Evolutionary conservation across 2,329 filamentous ascomycete genomes (phyloP).

Genomic region (Cercospora beticola): DNA sequence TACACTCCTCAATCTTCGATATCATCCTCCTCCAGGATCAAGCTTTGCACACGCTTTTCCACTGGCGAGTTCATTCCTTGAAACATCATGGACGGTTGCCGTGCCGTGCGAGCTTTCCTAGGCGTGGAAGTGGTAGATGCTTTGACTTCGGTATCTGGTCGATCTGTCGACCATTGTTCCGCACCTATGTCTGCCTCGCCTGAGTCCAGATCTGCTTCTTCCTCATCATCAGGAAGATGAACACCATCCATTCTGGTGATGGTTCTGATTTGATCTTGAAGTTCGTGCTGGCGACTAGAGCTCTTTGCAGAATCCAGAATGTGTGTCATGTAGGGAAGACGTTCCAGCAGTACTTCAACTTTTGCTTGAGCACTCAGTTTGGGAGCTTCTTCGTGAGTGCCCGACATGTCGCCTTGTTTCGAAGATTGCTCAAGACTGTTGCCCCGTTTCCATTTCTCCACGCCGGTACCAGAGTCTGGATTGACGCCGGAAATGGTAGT

Average conservation of each 20-base stretch:
- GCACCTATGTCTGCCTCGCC: conserved; percentile 20
- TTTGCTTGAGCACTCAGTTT: conserved; percentile 52
- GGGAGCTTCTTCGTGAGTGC: neutral
- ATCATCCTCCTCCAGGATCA: conserved; percentile 51
- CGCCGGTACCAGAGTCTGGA: conserved; percentile 6
- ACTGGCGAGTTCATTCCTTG: conserved; percentile 28
- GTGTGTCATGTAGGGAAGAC: conserved; percentile 78
- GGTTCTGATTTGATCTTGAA: conserved; percentile 65
- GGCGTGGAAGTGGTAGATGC: conserved; percentile 7
- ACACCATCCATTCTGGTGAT: conserved; percentile 58
- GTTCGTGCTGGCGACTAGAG: conserved; percentile 25
- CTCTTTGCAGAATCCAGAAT: conserved; percentile 50
- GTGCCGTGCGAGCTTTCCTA: conserved; percentile 13
- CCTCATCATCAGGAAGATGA: conserved; percentile 22
- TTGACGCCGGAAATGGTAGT: conserved; percentile 49
- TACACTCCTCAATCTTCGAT: conserved; percentile 44
- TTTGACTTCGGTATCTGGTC: conserved; percentile 33
- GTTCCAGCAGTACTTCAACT: conserved; percentile 75
- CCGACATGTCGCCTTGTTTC: neutral
- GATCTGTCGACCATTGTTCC: conserved; percentile 48
- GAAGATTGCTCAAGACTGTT: neutral
- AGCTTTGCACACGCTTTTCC: conserved; percentile 35
- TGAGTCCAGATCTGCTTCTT: conserved; percentile 34
- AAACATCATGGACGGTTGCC: conserved; percentile 20
- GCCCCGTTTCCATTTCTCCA: conserved; percentile 28